These are phyloP conservation scores for Hypocreales sp. DNA, from an alignment of 2,329 filamentous ascomycete genomes.

Conservation along the genomic window DNA sequence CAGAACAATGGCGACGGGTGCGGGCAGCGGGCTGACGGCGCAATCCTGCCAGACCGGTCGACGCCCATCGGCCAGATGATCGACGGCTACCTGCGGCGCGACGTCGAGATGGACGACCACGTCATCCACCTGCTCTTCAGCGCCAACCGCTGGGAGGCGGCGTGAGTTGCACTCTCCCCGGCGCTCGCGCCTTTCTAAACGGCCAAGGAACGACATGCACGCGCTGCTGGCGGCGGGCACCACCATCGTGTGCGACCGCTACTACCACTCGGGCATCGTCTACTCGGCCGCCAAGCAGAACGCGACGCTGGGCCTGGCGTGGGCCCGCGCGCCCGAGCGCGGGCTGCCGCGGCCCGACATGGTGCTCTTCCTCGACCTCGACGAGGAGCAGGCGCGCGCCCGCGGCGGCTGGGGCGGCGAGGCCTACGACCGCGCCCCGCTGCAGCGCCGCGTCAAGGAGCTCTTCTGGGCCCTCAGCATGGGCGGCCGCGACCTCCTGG, in stretches of 20 bases:
- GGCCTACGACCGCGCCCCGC: constrained; percentile 70
- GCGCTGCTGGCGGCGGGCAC: constrained; percentile 45
- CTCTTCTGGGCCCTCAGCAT: constrained; percentile 39
- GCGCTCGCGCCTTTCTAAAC: too few relatives aligned
- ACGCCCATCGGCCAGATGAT: constrained; percentile 83
- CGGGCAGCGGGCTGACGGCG: too few relatives aligned
- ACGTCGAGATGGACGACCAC: constrained; percentile 66
- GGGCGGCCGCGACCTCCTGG: constrained; percentile 20
- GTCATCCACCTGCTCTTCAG: constrained; percentile 82
- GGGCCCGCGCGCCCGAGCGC: constrained; percentile 73
- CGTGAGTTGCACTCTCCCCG: too few relatives aligned
- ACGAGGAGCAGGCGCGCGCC: constrained; percentile 52
- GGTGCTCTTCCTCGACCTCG: constrained; percentile 75
- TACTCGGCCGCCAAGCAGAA: constrained; percentile 83
- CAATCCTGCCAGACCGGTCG: constrained; percentile 66
- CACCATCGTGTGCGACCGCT: constrained; percentile 77
- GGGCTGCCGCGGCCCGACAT: constrained; percentile 79
- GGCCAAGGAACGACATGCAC: constrained; percentile 35
- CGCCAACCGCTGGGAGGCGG: constrained; percentile 76
- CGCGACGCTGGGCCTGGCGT: constrained; percentile 50
- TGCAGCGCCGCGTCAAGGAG: constrained; percentile 66
- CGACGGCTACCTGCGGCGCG: constrained; percentile 60
- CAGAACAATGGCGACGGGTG: too few relatives aligned
- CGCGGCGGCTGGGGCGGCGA: constrained; percentile 83
- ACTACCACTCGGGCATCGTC: constrained; percentile 88